phyloP scores from a whole-genome alignment of 106 monocot genomes.

The Triglochin maritima region DNA sequence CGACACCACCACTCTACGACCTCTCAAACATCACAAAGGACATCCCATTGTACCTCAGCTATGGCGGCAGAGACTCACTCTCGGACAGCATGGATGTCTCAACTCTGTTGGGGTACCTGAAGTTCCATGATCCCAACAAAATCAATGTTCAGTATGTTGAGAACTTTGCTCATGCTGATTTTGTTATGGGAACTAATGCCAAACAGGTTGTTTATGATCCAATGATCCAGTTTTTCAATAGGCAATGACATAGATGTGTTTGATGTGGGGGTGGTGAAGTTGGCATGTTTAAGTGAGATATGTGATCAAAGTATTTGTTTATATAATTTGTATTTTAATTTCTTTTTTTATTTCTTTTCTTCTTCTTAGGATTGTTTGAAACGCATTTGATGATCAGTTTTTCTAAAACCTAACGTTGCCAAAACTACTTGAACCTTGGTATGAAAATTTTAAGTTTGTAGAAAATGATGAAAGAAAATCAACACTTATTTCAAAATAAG shows the following conservation, averaged over 20 bases:
- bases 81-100: constrained; percentile 45
- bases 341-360: too few relatives aligned
- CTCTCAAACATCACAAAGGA: constrained; percentile 36
- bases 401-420: too few relatives aligned
- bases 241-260: background rate
- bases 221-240: constrained; percentile 39
- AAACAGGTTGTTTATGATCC: constrained; percentile 45
- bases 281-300: too few relatives aligned
- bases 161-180: constrained; percentile 68
- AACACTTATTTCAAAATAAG: too few relatives aligned
- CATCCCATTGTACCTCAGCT: constrained; percentile 73
- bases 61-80: constrained; percentile 57
- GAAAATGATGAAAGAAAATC: too few relatives aligned
- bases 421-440: too few relatives aligned
- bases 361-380: too few relatives aligned
- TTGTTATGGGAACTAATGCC: constrained; percentile 53
- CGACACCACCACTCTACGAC: constrained; percentile 46
- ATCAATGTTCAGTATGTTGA: constrained; percentile 39
- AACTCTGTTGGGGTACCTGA: constrained; percentile 34
- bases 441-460: too few relatives aligned
- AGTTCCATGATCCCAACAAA: constrained; percentile 28
- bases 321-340: too few relatives aligned
- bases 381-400: too few relatives aligned
- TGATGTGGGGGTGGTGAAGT: too few relatives aligned
- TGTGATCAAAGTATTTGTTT: too few relatives aligned